Base-by-base conservation (phyloP, 495 filamentous ascomycete genomes). In the Lineolata rhizophorae region DNA sequence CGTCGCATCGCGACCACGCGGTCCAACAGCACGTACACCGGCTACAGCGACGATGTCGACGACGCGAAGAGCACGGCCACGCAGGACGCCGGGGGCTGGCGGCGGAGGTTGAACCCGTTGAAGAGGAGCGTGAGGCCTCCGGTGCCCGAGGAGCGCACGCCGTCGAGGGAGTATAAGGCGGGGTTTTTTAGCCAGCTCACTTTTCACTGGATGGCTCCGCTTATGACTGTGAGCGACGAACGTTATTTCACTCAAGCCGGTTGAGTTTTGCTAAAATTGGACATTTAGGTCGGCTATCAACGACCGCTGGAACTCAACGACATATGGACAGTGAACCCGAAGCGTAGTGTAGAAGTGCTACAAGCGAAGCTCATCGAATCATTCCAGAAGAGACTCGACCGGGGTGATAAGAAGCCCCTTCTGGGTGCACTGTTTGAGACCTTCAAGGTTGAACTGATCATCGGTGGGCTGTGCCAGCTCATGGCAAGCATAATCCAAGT, bases 321-420 rank as follows among this genome's bases (percentile, higher is more conserved):
- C 46, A 69, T 95, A 35, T 92, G 83, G 71, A 58, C 57, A 1
- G 76, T 94, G 29, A 92, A 91, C 40, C 83, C 84, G 0, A 48
- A 75, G 34, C 63, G 85, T 25, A 57, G 65, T n/a, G 71, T 75
- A 24, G 65, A 79, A 15, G 48, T 66, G 3, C 46, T 92, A 44
- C 67, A 74, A 6, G 47, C 49, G 5, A 75, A 65, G 42, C 52
- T 87, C 16, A 55, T 67, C 15, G 60, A 55, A 20, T 66, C 76
- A 0, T 79, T 93, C 43, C 53, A 74, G 35, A 62, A 57, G 32
- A 65, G 82, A 4, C 58, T 66, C 4, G 59, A 58, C 21, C 57
- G 65, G 16, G 77, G 78, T 16, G 67, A 70, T 22, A 76, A 78
- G 42, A 64, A 75, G 35, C 76, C 84, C 0, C 56, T 97, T 8